Evolutionary conservation across 495 filamentous ascomycete genomes (phyloP).

Genomic region (Xylaria intraflava): DNA sequence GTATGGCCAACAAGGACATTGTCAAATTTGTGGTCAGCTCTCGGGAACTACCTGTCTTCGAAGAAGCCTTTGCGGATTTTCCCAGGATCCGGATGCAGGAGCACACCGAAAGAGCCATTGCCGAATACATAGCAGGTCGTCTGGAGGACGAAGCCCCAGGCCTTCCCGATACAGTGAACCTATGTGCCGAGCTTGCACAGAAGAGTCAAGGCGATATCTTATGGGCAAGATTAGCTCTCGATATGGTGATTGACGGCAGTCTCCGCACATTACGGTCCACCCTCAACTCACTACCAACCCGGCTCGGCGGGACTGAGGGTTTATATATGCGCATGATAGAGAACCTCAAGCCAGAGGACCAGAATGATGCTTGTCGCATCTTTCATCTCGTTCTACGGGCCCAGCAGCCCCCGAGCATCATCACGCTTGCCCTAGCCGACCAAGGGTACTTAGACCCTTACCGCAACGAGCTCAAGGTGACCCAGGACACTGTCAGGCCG

Average conservation of each 20-base stretch:
- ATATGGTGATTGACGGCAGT: conserved; percentile 26
- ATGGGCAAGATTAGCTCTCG: conserved; percentile 27
- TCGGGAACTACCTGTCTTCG: conserved; percentile 23
- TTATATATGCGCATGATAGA: conserved; percentile 29
- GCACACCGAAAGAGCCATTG: conserved; percentile 24
- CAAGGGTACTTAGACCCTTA: conserved; percentile 20
- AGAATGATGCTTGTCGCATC: conserved; percentile 22
- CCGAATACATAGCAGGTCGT: conserved; percentile 25
- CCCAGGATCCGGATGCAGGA: conserved; percentile 25
- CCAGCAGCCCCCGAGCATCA: conserved; percentile 25
- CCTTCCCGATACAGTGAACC: conserved; percentile 21
- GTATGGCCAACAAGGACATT: conserved; percentile 20
- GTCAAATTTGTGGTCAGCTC: conserved; percentile 23
- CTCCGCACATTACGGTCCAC: conserved; percentile 20
- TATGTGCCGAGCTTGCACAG: conserved; percentile 23
- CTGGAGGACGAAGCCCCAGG: conserved; percentile 26
- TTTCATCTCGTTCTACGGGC: conserved; percentile 24
- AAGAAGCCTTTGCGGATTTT: conserved; percentile 18
- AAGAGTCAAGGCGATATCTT: conserved; percentile 27
- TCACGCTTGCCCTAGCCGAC: conserved; percentile 23
- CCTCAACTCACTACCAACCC: conserved; percentile 21
- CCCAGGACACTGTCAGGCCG: conserved; percentile 12
- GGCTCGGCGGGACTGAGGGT: conserved; percentile 25
- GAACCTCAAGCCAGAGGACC: conserved; percentile 19
- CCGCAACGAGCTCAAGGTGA: conserved; percentile 16